These are phyloP conservation scores for Xylaria sp. DNA, from an alignment of 2,329 filamentous ascomycete genomes.

Conservation along the genomic window DNA sequence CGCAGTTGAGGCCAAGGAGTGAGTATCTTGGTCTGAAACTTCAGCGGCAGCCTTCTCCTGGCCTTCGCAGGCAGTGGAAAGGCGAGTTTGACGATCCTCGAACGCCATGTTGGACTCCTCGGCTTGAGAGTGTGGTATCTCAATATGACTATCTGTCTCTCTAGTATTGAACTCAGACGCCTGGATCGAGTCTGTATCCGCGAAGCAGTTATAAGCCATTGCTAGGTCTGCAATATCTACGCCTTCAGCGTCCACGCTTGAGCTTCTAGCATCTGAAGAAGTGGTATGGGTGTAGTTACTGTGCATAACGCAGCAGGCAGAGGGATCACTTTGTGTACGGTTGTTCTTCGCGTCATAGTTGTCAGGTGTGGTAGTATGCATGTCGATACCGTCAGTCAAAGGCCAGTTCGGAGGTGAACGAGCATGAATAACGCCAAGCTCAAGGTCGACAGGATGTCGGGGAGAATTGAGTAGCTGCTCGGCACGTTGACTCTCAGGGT, in stretches of 20 bases:
- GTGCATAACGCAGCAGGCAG: not conserved
- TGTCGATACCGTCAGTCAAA: not conserved
- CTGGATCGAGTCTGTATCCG: not conserved
- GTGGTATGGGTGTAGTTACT: not conserved
- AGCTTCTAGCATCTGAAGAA: not conserved
- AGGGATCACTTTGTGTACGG: not conserved
- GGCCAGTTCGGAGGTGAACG: not conserved
- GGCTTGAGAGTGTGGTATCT: not conserved
- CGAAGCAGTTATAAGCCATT: not conserved
- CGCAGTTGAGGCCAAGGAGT: not conserved
- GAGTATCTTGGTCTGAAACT: not conserved
- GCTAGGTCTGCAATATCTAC: not conserved
- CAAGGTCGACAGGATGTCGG: constrained; percentile 17
- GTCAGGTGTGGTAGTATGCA: not conserved
- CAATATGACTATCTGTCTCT: not conserved
- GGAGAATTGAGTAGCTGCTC: constrained; percentile 8
- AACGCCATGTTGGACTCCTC: not conserved
- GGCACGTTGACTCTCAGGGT: constrained; percentile 15
- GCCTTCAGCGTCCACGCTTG: not conserved
- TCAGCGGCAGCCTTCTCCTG: not conserved
- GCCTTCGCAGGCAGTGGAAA: not conserved
- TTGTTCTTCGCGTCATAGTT: not conserved
- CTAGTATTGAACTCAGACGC: not conserved
- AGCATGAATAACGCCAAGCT: constrained; percentile 14
- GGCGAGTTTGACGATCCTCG: not conserved